Conservation (phyloP, 345 rosid genomes). For the Salix caprea region DNA sequence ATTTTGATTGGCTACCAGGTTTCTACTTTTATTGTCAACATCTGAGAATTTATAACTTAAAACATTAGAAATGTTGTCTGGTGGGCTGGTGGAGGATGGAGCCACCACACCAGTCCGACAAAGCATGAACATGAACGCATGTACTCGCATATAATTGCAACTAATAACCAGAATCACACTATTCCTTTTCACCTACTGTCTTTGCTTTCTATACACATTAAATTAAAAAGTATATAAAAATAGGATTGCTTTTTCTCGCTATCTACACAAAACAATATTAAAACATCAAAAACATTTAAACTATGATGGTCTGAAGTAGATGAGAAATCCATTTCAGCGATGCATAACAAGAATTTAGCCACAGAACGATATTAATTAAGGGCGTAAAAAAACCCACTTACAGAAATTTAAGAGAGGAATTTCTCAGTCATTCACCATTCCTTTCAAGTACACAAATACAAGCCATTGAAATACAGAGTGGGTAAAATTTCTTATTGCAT, state of each 20-base stretch:
- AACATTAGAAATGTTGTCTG: neutral
- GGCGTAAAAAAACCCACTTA: neutral
- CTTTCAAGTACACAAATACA: neutral
- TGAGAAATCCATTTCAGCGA: neutral
- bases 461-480: neutral
- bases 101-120: neutral
- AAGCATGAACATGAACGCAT: neutral
- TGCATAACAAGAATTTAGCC: neutral
- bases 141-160: neutral
- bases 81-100: neutral
- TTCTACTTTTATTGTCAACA: neutral
- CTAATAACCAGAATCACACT: too few relatives aligned
- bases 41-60: neutral
- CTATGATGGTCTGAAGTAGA: neutral
- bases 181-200: neutral
- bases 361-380: neutral
- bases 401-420: neutral
- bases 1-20: neutral
- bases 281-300: too few relatives aligned
- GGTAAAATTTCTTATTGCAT: neutral
- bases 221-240: too few relatives aligned
- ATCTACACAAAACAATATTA: too few relatives aligned
- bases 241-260: too few relatives aligned
- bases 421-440: conserved; percentile 2
- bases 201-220: neutral